Percentiles rank a stretch among this genome's conserved stretches.
Evolutionary conservation across 2,329 filamentous ascomycete species (phyloP).

Genomic region (Penicillium hordei): DNA sequence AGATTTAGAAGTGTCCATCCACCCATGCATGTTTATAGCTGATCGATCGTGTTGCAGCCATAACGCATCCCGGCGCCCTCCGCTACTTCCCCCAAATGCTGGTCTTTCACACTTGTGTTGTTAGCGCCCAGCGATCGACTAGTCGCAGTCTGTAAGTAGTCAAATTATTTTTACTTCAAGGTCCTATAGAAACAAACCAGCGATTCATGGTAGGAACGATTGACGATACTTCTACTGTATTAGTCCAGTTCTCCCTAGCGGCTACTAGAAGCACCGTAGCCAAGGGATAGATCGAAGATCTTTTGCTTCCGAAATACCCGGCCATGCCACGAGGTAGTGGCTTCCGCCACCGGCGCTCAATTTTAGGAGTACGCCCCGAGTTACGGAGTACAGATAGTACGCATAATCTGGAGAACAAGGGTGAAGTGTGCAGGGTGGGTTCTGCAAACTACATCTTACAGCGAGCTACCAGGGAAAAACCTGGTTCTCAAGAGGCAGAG

Average conservation of each 20-base stretch:
- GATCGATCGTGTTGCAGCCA: slow-evolving; percentile 1
- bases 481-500: not conserved
- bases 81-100: not conserved
- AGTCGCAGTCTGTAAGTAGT: not conserved
- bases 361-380: not conserved
- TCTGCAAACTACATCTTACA: not conserved
- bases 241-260: not conserved
- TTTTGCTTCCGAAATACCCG: not conserved
- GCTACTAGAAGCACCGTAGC: not conserved
- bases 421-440: not conserved
- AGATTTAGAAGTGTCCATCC: slow-evolving; percentile 3
- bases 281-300: slow-evolving; percentile 8
- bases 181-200: not conserved
- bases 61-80: not conserved
- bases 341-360: slow-evolving; percentile 2
- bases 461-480: not conserved
- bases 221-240: not conserved
- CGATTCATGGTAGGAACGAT: not conserved
- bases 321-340: slow-evolving; percentile 10
- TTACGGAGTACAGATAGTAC: not conserved
- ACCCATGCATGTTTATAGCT: not conserved
- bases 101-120: not conserved
- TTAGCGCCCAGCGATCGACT: not conserved
- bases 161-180: not conserved
- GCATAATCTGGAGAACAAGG: not conserved